Conservation (phyloP, 768 basidiomycete species). For the Lenzites betulinus region DNA sequence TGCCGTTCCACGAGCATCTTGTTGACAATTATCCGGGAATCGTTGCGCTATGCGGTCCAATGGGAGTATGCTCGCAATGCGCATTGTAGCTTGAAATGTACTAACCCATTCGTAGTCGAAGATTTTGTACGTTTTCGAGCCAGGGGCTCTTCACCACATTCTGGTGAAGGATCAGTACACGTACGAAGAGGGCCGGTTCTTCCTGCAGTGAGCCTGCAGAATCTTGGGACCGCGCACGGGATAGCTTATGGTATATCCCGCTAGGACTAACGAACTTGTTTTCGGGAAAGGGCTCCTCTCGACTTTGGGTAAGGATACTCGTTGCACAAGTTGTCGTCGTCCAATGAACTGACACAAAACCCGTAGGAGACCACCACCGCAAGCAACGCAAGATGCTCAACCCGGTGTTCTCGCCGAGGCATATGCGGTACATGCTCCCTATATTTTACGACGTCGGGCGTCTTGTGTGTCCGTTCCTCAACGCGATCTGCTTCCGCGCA, state of each 20-base stretch:
- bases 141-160: constrained; percentile 20
- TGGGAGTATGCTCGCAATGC: constrained; percentile 37
- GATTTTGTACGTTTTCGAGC: constrained; percentile 21
- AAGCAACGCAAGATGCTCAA: constrained; percentile 26
- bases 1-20: constrained; percentile 17
- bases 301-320: background rate
- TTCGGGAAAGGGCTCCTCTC: constrained; percentile 1
- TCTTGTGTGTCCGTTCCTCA: background rate
- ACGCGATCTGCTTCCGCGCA: background rate
- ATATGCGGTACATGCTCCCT: constrained; percentile 25
- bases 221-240: background rate
- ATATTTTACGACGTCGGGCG: constrained; percentile 19
- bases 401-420: constrained; percentile 21
- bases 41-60: constrained; percentile 48
- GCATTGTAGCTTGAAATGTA: background rate
- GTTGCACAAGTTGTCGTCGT: background rate
- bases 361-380: constrained; percentile 18
- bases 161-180: constrained; percentile 24
- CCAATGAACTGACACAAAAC: no score
- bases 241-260: background rate
- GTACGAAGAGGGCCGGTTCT: constrained; percentile 18
- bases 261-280: background rate
- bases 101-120: background rate
- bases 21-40: constrained; percentile 42
- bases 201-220: constrained; percentile 7